Evolutionary conservation across 768 basidiomycete genomes (phyloP).

Genomic region (Russula griseocarnosa): DNA sequence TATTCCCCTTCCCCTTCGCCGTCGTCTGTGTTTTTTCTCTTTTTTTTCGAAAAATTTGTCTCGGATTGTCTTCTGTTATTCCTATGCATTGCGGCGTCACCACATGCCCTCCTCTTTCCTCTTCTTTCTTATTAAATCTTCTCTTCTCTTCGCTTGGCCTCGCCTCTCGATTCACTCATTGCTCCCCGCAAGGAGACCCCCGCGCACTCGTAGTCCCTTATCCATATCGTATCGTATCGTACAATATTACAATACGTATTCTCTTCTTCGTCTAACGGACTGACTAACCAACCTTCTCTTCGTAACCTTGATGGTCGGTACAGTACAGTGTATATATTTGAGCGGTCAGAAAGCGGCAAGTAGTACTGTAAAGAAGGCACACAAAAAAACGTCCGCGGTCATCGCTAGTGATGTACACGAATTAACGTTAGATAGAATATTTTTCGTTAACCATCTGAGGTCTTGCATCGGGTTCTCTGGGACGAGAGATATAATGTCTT

Average conservation of each 20-base stretch:
- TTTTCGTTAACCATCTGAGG: too few relatives aligned
- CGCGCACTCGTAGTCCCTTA: constrained; percentile 9
- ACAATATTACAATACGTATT: constrained; percentile 25
- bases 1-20: constrained; percentile 24
- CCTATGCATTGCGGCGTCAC: constrained; percentile 11
- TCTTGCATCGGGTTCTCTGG: too few relatives aligned
- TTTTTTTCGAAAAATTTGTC: constrained; percentile 6
- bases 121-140: neutral
- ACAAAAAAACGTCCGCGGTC: neutral
- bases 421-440: neutral
- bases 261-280: constrained; percentile 11
- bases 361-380: neutral
- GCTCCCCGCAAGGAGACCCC: constrained; percentile 17
- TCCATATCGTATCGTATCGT: constrained; percentile 22
- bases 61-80: constrained; percentile 7
- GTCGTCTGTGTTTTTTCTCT: constrained; percentile 1
- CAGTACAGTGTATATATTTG: neutral
- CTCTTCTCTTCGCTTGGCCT: constrained; percentile 1
- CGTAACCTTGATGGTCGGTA: neutral
- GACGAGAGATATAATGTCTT: too few relatives aligned
- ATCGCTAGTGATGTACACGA: neutral
- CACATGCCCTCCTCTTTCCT: constrained; percentile 4
- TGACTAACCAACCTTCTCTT: constrained; percentile 3
- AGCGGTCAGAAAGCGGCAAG: neutral
- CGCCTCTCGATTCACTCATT: constrained; percentile 18